Evolutionary conservation across 2,329 filamentous ascomycete species (phyloP).

Genomic region (Aspergillus sp.): DNA sequence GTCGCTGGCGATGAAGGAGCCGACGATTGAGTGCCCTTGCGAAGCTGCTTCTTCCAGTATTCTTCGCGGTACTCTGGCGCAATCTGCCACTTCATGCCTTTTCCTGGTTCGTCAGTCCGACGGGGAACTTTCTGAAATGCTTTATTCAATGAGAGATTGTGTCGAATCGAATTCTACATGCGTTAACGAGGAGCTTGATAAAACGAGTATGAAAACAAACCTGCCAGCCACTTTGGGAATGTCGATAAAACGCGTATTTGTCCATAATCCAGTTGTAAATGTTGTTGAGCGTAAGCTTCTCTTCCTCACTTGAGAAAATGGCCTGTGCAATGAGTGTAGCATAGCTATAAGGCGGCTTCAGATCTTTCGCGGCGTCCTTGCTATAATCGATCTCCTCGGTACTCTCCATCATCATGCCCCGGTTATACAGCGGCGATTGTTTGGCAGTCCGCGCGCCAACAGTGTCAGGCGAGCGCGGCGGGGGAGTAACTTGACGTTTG

Average conservation of each 20-base stretch:
- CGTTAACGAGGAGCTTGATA: not conserved
- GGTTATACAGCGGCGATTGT: constrained; percentile 54
- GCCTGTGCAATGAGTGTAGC: constrained; percentile 96
- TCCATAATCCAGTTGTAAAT: constrained; percentile 94
- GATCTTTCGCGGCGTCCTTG: constrained; percentile 80
- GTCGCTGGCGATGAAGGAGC: constrained; percentile 52
- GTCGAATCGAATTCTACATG: constrained; percentile 85
- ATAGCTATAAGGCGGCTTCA: constrained; percentile 96
- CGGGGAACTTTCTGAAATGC: constrained; percentile 92
- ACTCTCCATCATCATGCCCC: constrained; percentile 58
- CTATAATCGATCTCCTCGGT: constrained; percentile 63
- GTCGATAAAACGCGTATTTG: constrained; percentile 90
- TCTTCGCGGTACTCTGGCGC: constrained; percentile 82
- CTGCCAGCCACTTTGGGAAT: constrained; percentile 89
- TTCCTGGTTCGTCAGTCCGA: constrained; percentile 91
- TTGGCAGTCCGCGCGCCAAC: constrained; percentile 45
- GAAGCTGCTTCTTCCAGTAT: constrained; percentile 71
- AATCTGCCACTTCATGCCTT: constrained; percentile 99
- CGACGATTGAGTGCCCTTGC: constrained; percentile 50
- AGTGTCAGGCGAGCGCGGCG: constrained; percentile 46
- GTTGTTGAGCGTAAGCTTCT: constrained; percentile 86
- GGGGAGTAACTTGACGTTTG: constrained; percentile 49
- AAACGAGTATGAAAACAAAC: constrained; percentile 52
- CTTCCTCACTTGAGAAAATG: constrained; percentile 82
- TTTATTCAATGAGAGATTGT: constrained; percentile 94